phyloP scores from a whole-genome alignment of 495 filamentous ascomycete genomes.

The Glonium stellatum region DNA sequence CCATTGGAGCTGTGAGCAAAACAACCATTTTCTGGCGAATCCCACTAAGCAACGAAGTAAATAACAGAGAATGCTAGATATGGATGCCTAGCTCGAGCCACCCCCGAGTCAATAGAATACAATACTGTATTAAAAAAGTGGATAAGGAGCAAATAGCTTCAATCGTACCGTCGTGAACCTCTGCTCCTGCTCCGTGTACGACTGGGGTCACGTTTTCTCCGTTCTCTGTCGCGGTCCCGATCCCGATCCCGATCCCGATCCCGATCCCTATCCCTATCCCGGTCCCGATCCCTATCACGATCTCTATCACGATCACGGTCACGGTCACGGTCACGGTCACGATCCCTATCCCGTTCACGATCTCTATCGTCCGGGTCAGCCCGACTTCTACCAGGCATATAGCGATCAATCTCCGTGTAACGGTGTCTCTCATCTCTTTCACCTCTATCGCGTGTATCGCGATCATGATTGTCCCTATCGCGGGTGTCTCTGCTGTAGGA shows the following conservation, averaged over 20 bases:
- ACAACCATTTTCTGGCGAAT: too few species aligned
- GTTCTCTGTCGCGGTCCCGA: slow-evolving; percentile 24
- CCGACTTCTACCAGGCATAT: slow-evolving; percentile 27
- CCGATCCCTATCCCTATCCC: slow-evolving; percentile 13
- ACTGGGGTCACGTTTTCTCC: slow-evolving; percentile 13
- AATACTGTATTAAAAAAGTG: too few species aligned
- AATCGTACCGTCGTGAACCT: background rate
- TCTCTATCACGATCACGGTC: slow-evolving; percentile 49
- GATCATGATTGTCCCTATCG: slow-evolving; percentile 10
- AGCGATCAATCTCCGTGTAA: slow-evolving; percentile 32
- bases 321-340: slow-evolving; percentile 44
- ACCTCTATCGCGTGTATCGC: background rate
- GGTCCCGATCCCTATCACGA: slow-evolving; percentile 30
- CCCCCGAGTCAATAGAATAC: too few species aligned
- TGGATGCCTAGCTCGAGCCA: too few species aligned
- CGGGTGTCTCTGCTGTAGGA: background rate
- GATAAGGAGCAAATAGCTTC: too few species aligned
- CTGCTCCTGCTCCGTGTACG: slow-evolving; percentile 8
- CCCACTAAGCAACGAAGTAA: too few species aligned
- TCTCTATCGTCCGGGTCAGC: slow-evolving; percentile 4
- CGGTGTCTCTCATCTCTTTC: slow-evolving; percentile 14
- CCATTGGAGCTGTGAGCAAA: too few species aligned
- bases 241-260: slow-evolving; percentile 20
- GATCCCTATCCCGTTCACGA: slow-evolving; percentile 19
- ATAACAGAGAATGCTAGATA: too few species aligned